Conservation (phyloP, 2,329 filamentous ascomycete genomes). For the Trichoderma sp. region DNA sequence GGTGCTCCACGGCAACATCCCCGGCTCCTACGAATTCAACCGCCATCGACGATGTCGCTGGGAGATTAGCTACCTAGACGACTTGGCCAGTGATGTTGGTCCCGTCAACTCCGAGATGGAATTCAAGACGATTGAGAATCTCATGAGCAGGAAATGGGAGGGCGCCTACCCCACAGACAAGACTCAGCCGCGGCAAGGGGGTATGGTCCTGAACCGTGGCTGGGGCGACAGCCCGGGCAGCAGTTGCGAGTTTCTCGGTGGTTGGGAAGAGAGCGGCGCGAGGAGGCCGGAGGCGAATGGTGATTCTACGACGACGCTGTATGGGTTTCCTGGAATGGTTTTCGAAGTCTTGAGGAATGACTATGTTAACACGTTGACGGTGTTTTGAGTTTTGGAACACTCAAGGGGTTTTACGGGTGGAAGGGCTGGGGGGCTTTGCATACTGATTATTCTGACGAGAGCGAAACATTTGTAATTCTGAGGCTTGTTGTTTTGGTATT, state of each 20-base stretch:
- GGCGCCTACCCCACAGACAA: constrained; percentile 57
- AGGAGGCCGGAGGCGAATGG: constrained; percentile 54
- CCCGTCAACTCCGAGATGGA: constrained; percentile 70
- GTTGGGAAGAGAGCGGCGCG: constrained; percentile 73
- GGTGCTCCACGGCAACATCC: constrained; percentile 91
- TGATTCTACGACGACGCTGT: constrained; percentile 74
- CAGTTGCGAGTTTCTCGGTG: constrained; percentile 79
- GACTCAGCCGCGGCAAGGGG: constrained; percentile 52
- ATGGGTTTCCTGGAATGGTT: constrained; percentile 87
- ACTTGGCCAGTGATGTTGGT: constrained; percentile 40
- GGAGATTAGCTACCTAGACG: constrained; percentile 63
- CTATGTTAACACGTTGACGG: constrained; percentile 81
- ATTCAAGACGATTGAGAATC: constrained; percentile 69
- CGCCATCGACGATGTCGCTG: constrained; percentile 86
- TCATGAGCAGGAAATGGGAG: constrained; percentile 68
- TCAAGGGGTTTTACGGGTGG: background rate
- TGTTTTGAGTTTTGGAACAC: constrained; percentile 57
- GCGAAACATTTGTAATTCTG: background rate
- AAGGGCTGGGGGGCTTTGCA: background rate
- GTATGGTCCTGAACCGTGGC: constrained; percentile 88
- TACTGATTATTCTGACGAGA: background rate
- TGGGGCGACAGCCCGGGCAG: constrained; percentile 91
- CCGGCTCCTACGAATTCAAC: constrained; percentile 95
- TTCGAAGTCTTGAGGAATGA: constrained; percentile 97
- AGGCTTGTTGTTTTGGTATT: background rate